These are phyloP conservation scores for Phytophthora foliorum DNA, from an alignment of 352 stramenopile genomes.

Conservation along the genomic window DNA sequence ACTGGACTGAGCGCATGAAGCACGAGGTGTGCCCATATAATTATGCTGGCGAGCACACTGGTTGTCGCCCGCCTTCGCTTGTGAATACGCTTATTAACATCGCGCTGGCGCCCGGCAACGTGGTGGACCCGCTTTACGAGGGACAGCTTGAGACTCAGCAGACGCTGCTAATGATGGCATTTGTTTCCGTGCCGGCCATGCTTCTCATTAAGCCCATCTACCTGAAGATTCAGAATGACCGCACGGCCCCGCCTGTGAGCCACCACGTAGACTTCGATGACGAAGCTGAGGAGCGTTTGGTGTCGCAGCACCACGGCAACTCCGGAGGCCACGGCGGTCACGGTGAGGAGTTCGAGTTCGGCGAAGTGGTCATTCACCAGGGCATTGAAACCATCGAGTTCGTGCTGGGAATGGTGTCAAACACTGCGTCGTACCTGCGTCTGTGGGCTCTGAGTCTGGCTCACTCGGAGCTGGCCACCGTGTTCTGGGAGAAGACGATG, in stretches of 20 bases:
- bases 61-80: slow-evolving; percentile 97
- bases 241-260: slow-evolving; percentile 57
- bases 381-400: slow-evolving; percentile 99
- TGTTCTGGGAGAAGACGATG: slow-evolving; percentile 99
- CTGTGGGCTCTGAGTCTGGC: slow-evolving; percentile 99
- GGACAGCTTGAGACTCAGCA: slow-evolving; percentile 92
- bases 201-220: slow-evolving; percentile 97
- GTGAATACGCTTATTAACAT: slow-evolving; percentile 99
- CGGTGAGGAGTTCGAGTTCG: slow-evolving; percentile 94
- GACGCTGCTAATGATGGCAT: slow-evolving; percentile 94
- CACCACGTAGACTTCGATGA: slow-evolving; percentile 88
- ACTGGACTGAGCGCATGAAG: slow-evolving; percentile 97
- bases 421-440: slow-evolving; percentile 99
- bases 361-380: slow-evolving; percentile 99
- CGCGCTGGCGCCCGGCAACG: slow-evolving; percentile 93
- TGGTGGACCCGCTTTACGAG: slow-evolving; percentile 96
- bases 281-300: slow-evolving; percentile 67
- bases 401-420: slow-evolving; percentile 99
- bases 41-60: slow-evolving; percentile 94
- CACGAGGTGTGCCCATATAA: slow-evolving; percentile 94
- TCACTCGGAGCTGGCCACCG: slow-evolving; percentile 94
- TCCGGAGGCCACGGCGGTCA: slow-evolving; percentile 51
- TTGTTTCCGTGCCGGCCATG: slow-evolving; percentile 97
- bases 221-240: slow-evolving; percentile 82
- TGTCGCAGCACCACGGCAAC: slow-evolving; percentile 55